Evolutionary conservation across 305 asterid species (phyloP), one percentile per base, ranked within the genome.

Genomic region (Fraxinus baroniana): DNA sequence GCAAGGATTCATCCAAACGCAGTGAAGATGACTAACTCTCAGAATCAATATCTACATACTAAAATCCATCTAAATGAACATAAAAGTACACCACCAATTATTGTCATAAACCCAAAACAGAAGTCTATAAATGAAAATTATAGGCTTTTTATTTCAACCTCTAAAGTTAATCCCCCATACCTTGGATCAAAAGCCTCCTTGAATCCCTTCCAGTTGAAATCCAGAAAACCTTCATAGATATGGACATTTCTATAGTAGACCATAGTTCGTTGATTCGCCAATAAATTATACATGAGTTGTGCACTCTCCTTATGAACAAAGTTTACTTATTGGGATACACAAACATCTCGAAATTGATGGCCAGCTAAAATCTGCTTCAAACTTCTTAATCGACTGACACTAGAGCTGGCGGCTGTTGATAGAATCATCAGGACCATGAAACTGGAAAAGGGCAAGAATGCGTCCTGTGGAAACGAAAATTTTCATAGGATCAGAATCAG

Each of bases 291-390:
- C 41, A 36, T 30, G 68, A 78, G 8, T 32, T 13, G 7, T 9
- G 57, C 71, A 46, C 79, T 78, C 68, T 64, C 76, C 9, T 73
- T 77, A 39, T 13, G 64, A 80, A 55, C 78, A 78, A 62, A 37
- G 73, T 33, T 33, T 78, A 36, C 26, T 30, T 10, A 76, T 55
- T 18, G 75, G 4, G 32, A n/a, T 79, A 44, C 73, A 81, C 77
- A 46, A 33, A 10, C 22, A 5, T 28, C 79, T 20, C 13, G 46
- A 57, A 71, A 13, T 78, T 82, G 74, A 71, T n/a, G 74, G 66
- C 79, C 74, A 71, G 84, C 81, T 35, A 66, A 24, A 32, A 41
- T 77, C 66, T 62, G 57, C 84, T 76, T 87, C 85, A 52, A 75
- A n/a, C 12, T 13, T 81, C 78, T 76, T 66, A 12, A 76, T 41